Evolutionary conservation across 2,329 filamentous ascomycete species (phyloP), one percentile per base, ranked within the genome.

Genomic region (Blastomyces parvus): DNA sequence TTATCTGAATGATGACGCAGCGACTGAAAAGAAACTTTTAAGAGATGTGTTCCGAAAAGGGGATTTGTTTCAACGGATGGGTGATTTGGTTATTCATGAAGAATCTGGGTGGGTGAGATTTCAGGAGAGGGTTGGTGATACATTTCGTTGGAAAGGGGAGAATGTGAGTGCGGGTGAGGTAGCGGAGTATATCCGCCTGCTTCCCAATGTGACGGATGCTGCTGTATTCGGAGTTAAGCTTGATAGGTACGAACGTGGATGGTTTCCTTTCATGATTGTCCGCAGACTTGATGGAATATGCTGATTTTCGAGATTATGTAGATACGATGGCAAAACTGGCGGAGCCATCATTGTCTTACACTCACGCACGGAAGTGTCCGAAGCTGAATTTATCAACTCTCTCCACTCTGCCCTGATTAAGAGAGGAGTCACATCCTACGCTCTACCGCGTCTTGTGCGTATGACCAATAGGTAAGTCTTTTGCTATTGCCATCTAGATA

Each of bases 81-180:
- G 79, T 3, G 79, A 81, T 67, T 62, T 80, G n/a, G 66, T 80
- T 11, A 68, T 79, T 5, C 74, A 73, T 44, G 77, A 80, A 55
- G 58, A 66, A 1, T 70, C 71, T 22, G 78, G 79, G 0, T 80
- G 78, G 76, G 69, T 81, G 3, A 73, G 71, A 22, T 81, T 81
- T 66, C 74, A 78, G 58, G 91, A 96, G 66, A 75, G 81, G 3
- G 73, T 82, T 55, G 81, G 81, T 14, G 81, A 83, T 65, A 82
- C 81, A 0, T 83, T 80, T 70, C 73, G 81, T 3, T 83, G 81
- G 81, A 82, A 94, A 78, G 86, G 86, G 57, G 88, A 92, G 74
- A 92, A 92, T 69, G 88, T 92, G 0, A 90, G 88, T 3, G 91
- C 89, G 0, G 85, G 83, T 56, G 91, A 96, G 74, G 91, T 96